Evolutionary conservation across 441 rosid species (phyloP).

Genomic region (Eutrema salsugineum): DNA sequence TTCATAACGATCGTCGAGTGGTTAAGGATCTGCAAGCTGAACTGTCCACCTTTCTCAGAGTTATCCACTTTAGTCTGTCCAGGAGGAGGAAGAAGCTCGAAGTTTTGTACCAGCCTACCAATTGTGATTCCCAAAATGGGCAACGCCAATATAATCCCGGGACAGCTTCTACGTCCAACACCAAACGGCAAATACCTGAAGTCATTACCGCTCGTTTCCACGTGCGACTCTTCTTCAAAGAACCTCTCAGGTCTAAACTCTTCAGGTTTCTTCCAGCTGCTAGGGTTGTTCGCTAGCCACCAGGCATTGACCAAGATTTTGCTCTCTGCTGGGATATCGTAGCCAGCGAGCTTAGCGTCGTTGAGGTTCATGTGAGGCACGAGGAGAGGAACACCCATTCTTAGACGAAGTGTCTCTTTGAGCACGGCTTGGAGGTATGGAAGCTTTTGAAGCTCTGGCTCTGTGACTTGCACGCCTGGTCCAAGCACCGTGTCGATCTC

Average conservation of each 20-base stretch:
- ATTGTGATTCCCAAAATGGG: slow-evolving; percentile 88
- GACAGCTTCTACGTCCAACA: slow-evolving; percentile 97
- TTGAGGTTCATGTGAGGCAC: slow-evolving; percentile 98
- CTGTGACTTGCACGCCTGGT: slow-evolving; percentile 63
- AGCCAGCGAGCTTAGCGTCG: slow-evolving; percentile 81
- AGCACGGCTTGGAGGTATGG: slow-evolving; percentile 91
- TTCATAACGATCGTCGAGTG: slow-evolving; percentile 27
- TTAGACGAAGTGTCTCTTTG: slow-evolving; percentile 80
- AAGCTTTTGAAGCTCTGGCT: slow-evolving; percentile 70
- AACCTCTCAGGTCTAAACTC: slow-evolving; percentile 96
- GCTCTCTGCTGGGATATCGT: slow-evolving; percentile 93
- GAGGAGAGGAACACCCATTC: slow-evolving; percentile 96
- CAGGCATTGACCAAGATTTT: slow-evolving; percentile 88
- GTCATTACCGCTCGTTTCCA: slow-evolving; percentile 92
- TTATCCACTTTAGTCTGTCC: slow-evolving; percentile 81
- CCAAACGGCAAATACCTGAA: slow-evolving; percentile 94
- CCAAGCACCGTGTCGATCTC: slow-evolving; percentile 83
- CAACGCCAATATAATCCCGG: slow-evolving; percentile 88
- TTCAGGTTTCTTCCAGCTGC: slow-evolving; percentile 78
- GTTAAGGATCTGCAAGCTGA: neutral
- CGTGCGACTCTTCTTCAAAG: slow-evolving; percentile 87
- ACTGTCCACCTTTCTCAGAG: slow-evolving; percentile 25
- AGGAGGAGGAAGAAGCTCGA: slow-evolving; percentile 90
- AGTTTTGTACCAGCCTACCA: slow-evolving; percentile 91
- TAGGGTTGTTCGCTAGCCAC: slow-evolving; percentile 96